Evolutionary conservation across 768 basidiomycete genomes (phyloP), one percentile per base, ranked within the genome.

Genomic region (Tephrocybe sp.): DNA sequence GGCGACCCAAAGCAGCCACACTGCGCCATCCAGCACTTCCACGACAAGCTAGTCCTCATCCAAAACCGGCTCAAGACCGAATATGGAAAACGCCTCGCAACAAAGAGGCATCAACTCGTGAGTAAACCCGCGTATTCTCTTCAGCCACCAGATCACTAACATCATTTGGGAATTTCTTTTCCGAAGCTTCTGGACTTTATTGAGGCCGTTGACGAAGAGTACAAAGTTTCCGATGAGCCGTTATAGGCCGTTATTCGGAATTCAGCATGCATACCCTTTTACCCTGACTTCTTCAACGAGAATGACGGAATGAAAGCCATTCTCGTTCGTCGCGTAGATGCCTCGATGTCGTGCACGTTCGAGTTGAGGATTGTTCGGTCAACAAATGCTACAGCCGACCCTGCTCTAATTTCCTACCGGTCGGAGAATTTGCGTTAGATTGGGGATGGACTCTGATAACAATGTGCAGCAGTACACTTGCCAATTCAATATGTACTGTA

Each of bases 11-110:
- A 67, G 13, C 60, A 66, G 17, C 60, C 67, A 4, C 59, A 67
- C 22, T 83, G 84, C 0, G 84, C 89, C 4, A 82, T 93, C 22
- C 79, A 82, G 51, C 93, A 96, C 62, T 96, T 95, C 63, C 70
- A 92, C 57, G 89, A 92, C 59, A 96, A 95, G 67, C 75, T 96
- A 31, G 65, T 95, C 22, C 79, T 82, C 49, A 88, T 96, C 51
- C 75, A 71, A 35, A 82, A 81, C 40, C 73, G 80, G 54, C 80
- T 95, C 54, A 95, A 94, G 72, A 96, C 92, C 0, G 77, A 72
- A 8, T 75, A 76, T 2, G 93, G 89, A 3, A 84, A 77, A 61
- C 61, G 64, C 49, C 68, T 92, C 65, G 92, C 89, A 19, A 74
- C 77, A 52, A 83, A 77, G 57, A 72, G 92, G 57, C 92, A 95